phyloP scores from a whole-genome alignment of 345 rosid genomes.

The Citrus sinensis region DVS_A1.0 CM039167.1:10597001-10597500 shows the following conservation, averaged over 20 bases:
- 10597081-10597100: conserved; percentile 30
- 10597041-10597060: conserved; percentile 32
- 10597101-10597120: conserved; percentile 28
- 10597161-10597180: conserved; percentile 14
- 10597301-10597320: conserved; percentile 24
- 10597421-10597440: no score
- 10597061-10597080: conserved; percentile 32
- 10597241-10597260: conserved; percentile 59
- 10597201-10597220: conserved; percentile 42
- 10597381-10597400: no score
- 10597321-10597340: not conserved
- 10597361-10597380: not conserved
- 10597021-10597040: not conserved
- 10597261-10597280: conserved; percentile 55
- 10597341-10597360: not conserved
- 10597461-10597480: no score
- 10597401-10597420: no score
- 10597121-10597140: conserved; percentile 20
- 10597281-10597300: conserved; percentile 40
- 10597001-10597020: no score
- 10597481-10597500: no score
- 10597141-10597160: conserved; percentile 18
- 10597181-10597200: conserved; percentile 38
- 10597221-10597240: conserved; percentile 53
- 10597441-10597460: no score